Conservation (phyloP, 2,329 filamentous ascomycete genomes). For the Colletotrichum endophyticum region DNA sequence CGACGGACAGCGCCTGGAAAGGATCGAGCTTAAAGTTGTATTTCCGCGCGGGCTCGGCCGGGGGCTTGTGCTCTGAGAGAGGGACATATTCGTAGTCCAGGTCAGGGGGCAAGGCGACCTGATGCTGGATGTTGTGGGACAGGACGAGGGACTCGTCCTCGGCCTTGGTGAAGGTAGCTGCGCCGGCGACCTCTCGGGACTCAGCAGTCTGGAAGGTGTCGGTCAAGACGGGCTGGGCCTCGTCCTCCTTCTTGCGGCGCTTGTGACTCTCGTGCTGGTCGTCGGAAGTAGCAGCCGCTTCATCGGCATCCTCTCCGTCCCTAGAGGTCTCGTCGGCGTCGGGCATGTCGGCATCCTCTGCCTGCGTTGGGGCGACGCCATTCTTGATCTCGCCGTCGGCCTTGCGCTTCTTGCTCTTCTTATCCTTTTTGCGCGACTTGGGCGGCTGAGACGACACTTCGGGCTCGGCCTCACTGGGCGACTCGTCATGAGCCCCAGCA, state of each 20-base stretch:
- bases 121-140: constrained; percentile 97
- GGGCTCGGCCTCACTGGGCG: constrained; percentile 42
- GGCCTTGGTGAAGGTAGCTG: constrained; percentile 68
- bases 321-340: constrained; percentile 49
- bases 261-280: constrained; percentile 54
- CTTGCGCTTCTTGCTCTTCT: constrained; percentile 82
- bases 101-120: constrained; percentile 92
- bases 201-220: constrained; percentile 96
- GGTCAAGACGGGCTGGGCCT: constrained; percentile 79
- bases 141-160: constrained; percentile 78
- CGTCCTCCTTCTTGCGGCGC: constrained; percentile 66
- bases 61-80: constrained; percentile 93
- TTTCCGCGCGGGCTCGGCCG: constrained; percentile 80
- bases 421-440: constrained; percentile 56
- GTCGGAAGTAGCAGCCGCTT: constrained; percentile 26
- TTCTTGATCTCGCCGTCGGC: constrained; percentile 78
- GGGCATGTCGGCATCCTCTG: constrained; percentile 44
- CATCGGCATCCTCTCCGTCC: constrained; percentile 37
- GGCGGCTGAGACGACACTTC: constrained; percentile 35
- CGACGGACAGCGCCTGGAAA: constrained; percentile 93
- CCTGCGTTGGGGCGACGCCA: constrained; percentile 33
- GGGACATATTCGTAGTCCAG: constrained; percentile 94
- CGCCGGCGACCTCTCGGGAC: constrained; percentile 85
- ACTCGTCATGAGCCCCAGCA: constrained; percentile 39
- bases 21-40: constrained; percentile 95